Percentiles rank a stretch among this genome's conserved stretches.
Conservation (phyloP, 2,329 filamentous ascomycete genomes). For the Madurella fahalii region DNA sequence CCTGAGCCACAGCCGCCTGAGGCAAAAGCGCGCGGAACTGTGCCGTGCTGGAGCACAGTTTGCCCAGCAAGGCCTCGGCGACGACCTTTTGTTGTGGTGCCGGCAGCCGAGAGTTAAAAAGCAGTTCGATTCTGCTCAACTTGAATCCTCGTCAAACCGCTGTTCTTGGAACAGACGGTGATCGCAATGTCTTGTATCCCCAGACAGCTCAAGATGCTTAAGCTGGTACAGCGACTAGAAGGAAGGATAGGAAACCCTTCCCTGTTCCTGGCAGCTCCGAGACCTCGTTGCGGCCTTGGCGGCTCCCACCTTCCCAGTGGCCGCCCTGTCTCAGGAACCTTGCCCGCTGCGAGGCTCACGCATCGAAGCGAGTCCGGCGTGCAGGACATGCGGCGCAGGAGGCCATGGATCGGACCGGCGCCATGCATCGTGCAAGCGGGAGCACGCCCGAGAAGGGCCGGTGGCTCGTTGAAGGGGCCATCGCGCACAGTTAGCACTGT, state of each 20-base stretch:
- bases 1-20: not conserved
- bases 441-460: constrained; percentile 13
- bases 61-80: not conserved
- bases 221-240: too few species aligned
- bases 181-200: too few species aligned
- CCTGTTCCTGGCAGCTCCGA: not conserved
- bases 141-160: too few species aligned
- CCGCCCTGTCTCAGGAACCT: constrained; percentile 21
- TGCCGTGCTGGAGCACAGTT: not conserved
- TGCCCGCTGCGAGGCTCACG: constrained; percentile 11
- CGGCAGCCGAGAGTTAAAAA: not conserved
- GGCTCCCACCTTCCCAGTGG: not conserved
- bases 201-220: too few species aligned
- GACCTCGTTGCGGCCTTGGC: not conserved
- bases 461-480: not conserved
- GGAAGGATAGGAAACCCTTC: not conserved
- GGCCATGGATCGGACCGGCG: constrained; percentile 3
- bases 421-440: not conserved
- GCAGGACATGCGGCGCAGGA: constrained; percentile 16
- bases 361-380: constrained; percentile 21
- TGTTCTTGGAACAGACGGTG: too few species aligned
- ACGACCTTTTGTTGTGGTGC: too few species aligned
- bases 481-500: not conserved
- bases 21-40: not conserved
- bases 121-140: too few species aligned